These are phyloP conservation scores for Castanea sativa DNA, from an alignment of 306 rosid genomes.

Conservation along the genomic window DNA sequence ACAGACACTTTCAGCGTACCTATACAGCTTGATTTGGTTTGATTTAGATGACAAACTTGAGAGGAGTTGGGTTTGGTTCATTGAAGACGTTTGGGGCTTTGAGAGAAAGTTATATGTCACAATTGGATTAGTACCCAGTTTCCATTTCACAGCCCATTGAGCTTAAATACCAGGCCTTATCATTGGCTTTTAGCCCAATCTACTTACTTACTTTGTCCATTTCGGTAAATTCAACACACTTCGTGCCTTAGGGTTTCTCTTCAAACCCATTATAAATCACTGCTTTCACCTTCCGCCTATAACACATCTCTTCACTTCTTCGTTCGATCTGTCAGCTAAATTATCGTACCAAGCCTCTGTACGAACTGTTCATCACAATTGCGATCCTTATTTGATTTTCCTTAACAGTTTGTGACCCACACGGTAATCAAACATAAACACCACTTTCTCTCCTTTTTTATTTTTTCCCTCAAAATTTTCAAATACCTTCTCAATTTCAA, in stretches of 20 bases:
- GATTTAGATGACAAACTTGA: too few relatives aligned
- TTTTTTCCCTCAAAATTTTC: too few relatives aligned
- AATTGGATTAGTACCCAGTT: too few relatives aligned
- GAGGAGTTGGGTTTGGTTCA: too few relatives aligned
- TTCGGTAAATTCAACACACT: not conserved
- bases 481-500: too few relatives aligned
- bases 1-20: too few relatives aligned
- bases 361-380: not conserved
- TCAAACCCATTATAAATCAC: not conserved
- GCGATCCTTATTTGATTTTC: not conserved
- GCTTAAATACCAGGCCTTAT: not conserved
- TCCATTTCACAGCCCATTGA: not conserved
- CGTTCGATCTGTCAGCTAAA: too few relatives aligned
- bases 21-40: too few relatives aligned
- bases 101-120: too few relatives aligned
- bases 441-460: too few relatives aligned
- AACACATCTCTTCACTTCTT: too few relatives aligned
- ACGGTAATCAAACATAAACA: not conserved
- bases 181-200: not conserved
- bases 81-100: too few relatives aligned
- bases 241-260: not conserved
- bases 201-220: not conserved
- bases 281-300: not conserved
- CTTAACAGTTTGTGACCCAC: not conserved
- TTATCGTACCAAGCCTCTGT: not conserved